Evolutionary conservation across 2,329 filamentous ascomycete species (phyloP), one percentile per base, ranked within the genome.

Genomic region (Ceratocystis diversiconidia): DNA sequence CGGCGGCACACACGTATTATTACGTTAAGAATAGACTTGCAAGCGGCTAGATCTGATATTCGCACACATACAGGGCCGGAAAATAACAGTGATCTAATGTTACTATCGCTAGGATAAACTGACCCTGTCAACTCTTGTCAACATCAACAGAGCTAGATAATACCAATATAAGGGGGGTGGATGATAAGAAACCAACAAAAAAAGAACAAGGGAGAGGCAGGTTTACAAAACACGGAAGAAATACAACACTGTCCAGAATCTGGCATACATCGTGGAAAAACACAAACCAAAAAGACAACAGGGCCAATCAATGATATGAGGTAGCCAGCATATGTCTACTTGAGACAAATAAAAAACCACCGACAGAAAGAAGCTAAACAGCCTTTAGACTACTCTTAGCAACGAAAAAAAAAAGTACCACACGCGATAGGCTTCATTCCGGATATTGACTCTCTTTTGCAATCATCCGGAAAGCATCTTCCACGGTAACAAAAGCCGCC

Each of bases 401-500:
- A 36, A 36, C 0, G 10, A 10, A 36, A 15, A 41, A 41, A 12
- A 41, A 41, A 41, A 41, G 36, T 15, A 4, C 12, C 36, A 10
- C 12, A 15, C 12, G 12, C 6, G 17, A 48, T 46, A 22, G 17
- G 17, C 15, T n/a, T n/a, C n/a, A 48, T n/a, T n/a, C 48, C 48
- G 19, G 10, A 22, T 6, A 15, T 25, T 52, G 48, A 28, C 12
- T 60, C n/a, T 57, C 19, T 52, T 64, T 59, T 43, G 48, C 12
- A 22, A 46, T 32, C 52, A 44, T 44, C 12, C 41, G 30, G 10
- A 64, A 25, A 22, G 36, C 50, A 15, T 64, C 63, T 30, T 64
- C 41, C 15, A 64, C 63, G 12, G 63, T 22, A 70, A 96, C 82
- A 73, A 97, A 92, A 36, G 90, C 87, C 46, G 89, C 91, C 10